phyloP scores from a whole-genome alignment of 176 grass and related monocot genomes.

The Cymbopogon citratus region DNA sequence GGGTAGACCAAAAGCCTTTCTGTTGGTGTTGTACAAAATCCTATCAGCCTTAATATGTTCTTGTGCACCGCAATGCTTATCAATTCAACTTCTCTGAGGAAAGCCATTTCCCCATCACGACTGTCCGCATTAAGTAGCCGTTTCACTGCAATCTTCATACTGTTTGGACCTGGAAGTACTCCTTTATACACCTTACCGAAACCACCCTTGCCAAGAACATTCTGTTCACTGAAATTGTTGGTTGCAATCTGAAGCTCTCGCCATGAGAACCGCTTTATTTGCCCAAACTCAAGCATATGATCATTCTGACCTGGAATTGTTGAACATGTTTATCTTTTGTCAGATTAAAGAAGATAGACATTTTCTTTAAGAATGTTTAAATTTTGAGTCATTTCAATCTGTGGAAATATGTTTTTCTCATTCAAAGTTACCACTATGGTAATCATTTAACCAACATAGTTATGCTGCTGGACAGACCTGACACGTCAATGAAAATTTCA shows the following conservation, averaged over 20 bases:
- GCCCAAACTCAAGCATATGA: slow-evolving; percentile 63
- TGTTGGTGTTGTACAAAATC: slow-evolving; percentile 64
- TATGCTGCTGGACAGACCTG: slow-evolving; percentile 45
- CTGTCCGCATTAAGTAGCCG: slow-evolving; percentile 38
- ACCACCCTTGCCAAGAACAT: slow-evolving; percentile 82
- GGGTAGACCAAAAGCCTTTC: slow-evolving; percentile 92
- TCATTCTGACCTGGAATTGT: slow-evolving; percentile 59
- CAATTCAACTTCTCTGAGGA: slow-evolving; percentile 80
- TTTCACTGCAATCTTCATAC: slow-evolving; percentile 65
- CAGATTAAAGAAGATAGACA: background rate
- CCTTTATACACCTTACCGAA: slow-evolving; percentile 94
- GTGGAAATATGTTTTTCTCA: background rate
- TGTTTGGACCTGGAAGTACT: slow-evolving; percentile 51
- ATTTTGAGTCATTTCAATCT: background rate
- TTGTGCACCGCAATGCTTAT: slow-evolving; percentile 92
- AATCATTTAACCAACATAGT: background rate
- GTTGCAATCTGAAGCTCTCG: slow-evolving; percentile 81
- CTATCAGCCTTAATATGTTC: slow-evolving; percentile 83
- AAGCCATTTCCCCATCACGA: slow-evolving; percentile 57
- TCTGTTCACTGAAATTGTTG: slow-evolving; percentile 56
- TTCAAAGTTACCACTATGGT: background rate
- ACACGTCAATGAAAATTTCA: slow-evolving; percentile 75
- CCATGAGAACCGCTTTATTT: slow-evolving; percentile 80
- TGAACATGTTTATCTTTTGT: slow-evolving; percentile 8
- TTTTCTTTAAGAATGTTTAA: slow-evolving; percentile 12